Evolutionary conservation across 345 rosid species (phyloP).

Genomic region (Murraya koenigii): DNA sequence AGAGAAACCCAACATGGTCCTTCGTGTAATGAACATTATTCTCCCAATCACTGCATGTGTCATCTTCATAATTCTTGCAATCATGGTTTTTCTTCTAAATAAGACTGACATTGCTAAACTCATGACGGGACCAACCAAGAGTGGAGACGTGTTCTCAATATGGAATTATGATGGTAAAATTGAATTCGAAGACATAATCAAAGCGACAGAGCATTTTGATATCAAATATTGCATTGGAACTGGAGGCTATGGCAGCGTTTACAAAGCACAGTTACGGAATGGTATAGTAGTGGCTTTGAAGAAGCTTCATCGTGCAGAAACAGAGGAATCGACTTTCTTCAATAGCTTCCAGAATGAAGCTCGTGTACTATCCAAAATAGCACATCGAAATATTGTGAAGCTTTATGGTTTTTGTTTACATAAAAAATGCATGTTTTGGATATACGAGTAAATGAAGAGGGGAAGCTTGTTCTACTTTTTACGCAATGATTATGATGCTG

Average conservation of each 20-base stretch:
- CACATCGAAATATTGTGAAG: constrained; percentile 18
- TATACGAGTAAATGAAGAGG: too few species aligned
- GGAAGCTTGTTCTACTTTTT: neutral
- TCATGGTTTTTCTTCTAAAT: neutral
- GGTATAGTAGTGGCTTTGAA: constrained; percentile 10
- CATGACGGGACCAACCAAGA: too few species aligned
- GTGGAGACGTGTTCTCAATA: neutral
- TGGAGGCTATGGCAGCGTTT: neutral
- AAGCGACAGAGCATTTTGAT: constrained; percentile 14
- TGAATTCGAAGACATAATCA: neutral
- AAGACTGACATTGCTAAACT: neutral
- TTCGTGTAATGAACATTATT: neutral
- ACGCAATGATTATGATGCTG: neutral
- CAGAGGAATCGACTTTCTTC: neutral
- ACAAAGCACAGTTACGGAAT: constrained; percentile 13
- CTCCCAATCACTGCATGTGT: neutral
- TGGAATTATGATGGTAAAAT: neutral
- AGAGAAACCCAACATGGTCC: neutral
- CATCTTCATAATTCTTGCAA: neutral
- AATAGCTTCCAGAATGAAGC: constrained; percentile 14
- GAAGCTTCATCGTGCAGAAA: constrained; percentile 14
- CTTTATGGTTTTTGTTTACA: constrained; percentile 20
- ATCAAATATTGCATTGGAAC: neutral
- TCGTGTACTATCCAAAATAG: neutral
- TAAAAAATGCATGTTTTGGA: too few species aligned